Base-by-base conservation (phyloP, 805 yeast species). In the Candida corydali region DNA sequence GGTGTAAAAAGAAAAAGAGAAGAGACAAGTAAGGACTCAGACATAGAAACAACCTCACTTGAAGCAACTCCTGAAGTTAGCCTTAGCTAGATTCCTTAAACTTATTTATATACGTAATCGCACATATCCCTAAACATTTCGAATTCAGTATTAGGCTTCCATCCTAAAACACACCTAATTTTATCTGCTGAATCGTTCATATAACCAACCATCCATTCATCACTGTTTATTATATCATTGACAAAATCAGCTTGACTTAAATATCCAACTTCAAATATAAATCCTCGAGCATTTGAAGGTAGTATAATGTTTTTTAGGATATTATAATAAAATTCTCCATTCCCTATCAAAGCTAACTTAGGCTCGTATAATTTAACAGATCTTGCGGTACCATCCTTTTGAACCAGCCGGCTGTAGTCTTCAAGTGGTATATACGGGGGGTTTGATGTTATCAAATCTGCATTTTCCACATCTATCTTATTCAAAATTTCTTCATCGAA, bases 301-400 rank as follows among this genome's bases (percentile, higher is more conserved):
- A 52, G 14, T 1, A 75, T 59, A 41, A 83, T 63, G 14, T 61
- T 65, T 2, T 57, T 45, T 1, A 80, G 50, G 24, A 91, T 61
- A 1, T 78, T 75, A 2, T 59, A 49, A 56, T 82, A 89, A 50
- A 86, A 86, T 47, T 84, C 89, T 3, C 70, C 44, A 37, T 81
- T 80, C 0, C 96, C 98, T 2, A 84, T 58, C n/a, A 91, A 63
- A 0, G 98, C 98, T 12, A 76, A 52, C 17, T 53, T 49, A 0
- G 98, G 98, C 59, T 91, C 98, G 55, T 73, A 81, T 9, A 57
- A 26, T 26, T 72, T 61, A 0, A 91, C 98, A 0, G 95, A 82
- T 30, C 50, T 53, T 39, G 78, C 83, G 0, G 79, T 75, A 3
- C 76, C 78, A 26, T 56, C 52, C 7, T 8, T 32, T 1, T 34